Percentiles rank a stretch among this genome's conserved stretches.
These are phyloP conservation scores for Mycogone perniciosa DNA, from an alignment of 2,329 filamentous ascomycete species.

Conservation along the genomic window DNA sequence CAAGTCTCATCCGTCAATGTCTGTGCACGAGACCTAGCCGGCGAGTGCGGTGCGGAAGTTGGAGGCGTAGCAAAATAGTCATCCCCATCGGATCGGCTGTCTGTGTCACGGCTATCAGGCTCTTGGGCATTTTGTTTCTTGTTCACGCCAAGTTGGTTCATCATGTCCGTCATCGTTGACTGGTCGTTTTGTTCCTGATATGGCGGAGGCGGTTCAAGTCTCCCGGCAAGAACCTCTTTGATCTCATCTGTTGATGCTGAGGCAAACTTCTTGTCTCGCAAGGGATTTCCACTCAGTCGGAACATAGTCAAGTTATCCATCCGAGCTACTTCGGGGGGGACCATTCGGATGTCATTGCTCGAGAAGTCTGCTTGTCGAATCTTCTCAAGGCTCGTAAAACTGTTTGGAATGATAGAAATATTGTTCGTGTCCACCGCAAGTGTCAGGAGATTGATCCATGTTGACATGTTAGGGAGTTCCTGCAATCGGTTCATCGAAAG, in stretches of 20 bases:
- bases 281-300: slow-evolving; percentile 78
- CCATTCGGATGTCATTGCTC: slow-evolving; percentile 69
- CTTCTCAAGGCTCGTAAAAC: slow-evolving; percentile 61
- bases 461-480: slow-evolving; percentile 63
- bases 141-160: slow-evolving; percentile 26
- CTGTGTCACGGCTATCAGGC: slow-evolving; percentile 32
- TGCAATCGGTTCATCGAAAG: slow-evolving; percentile 77
- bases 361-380: slow-evolving; percentile 77
- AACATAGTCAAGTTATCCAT: slow-evolving; percentile 76
- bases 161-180: slow-evolving; percentile 16
- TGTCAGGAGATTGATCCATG: slow-evolving; percentile 66
- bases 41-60: slow-evolving; percentile 46
- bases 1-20: slow-evolving; percentile 45
- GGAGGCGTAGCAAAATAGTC: slow-evolving; percentile 53
- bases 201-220: slow-evolving; percentile 53
- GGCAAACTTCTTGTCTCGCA: slow-evolving; percentile 81
- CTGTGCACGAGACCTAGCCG: slow-evolving; percentile 41
- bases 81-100: slow-evolving; percentile 45
- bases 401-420: slow-evolving; percentile 67
- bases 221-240: slow-evolving; percentile 63
- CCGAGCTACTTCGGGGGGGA: slow-evolving; percentile 69
- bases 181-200: slow-evolving; percentile 28
- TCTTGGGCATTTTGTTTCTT: slow-evolving; percentile 11
- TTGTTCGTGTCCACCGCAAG: slow-evolving; percentile 77
- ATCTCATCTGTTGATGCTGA: slow-evolving; percentile 74